Evolutionary conservation across 148 eudicot genomes (phyloP).

Genomic region (Polygonum maritimum): DNA sequence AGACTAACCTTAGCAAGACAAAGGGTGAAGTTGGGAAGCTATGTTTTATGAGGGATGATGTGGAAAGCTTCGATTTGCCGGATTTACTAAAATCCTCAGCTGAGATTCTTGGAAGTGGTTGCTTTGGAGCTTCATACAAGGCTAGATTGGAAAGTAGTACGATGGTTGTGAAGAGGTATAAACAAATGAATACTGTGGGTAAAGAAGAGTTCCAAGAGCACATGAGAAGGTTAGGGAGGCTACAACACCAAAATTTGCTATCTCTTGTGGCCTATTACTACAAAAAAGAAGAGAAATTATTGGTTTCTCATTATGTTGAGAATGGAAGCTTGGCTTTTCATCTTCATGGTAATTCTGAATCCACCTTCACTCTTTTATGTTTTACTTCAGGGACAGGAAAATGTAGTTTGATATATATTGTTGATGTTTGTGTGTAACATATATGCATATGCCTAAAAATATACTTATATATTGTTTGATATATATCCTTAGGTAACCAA

Average conservation of each 20-base stretch:
- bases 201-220: constrained; percentile 78
- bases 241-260: constrained; percentile 60
- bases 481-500: constrained; percentile 24
- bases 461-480: too few species aligned
- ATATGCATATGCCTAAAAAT: too few species aligned
- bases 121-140: constrained; percentile 75
- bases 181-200: constrained; percentile 67
- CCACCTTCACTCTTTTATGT: neutral
- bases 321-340: constrained; percentile 64
- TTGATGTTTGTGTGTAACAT: neutral
- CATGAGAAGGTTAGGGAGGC: constrained; percentile 61
- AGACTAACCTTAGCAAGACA: neutral
- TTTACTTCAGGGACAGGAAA: too few species aligned
- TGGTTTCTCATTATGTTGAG: constrained; percentile 37
- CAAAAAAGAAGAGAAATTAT: constrained; percentile 74
- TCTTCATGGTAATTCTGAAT: constrained; percentile 49
- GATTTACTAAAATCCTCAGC: constrained; percentile 69
- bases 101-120: constrained; percentile 79
- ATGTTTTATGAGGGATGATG: constrained; percentile 42
- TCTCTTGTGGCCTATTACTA: constrained; percentile 64
- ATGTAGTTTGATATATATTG: too few species aligned
- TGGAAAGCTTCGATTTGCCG: constrained; percentile 42
- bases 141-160: constrained; percentile 28
- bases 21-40: constrained; percentile 23
- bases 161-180: constrained; percentile 73